A percentile compares a stretch with the other conserved stretches of the same genome.
These are phyloP conservation scores for Choanephora cucurbitarum DNA, from an alignment of 371 early-diverging fungal species.

Conservation along the genomic window DNA sequence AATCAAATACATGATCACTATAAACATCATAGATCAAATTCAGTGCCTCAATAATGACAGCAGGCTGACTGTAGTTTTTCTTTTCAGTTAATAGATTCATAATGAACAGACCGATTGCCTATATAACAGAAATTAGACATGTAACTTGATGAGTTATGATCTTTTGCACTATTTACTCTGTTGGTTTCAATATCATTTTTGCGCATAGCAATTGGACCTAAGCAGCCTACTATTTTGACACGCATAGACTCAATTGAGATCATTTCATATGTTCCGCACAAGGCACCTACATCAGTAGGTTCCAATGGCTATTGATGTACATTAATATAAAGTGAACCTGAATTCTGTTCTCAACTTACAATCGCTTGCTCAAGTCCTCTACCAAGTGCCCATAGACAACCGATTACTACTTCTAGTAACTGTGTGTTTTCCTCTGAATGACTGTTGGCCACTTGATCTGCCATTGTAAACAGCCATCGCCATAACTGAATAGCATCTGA, in stretches of 20 bases:
- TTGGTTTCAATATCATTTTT: slow-evolving; percentile 73
- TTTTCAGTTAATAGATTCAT: slow-evolving; percentile 35
- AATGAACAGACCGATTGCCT: slow-evolving; percentile 36
- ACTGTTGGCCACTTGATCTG: slow-evolving; percentile 32
- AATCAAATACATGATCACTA: slow-evolving; percentile 80
- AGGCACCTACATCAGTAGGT: slow-evolving; percentile 47
- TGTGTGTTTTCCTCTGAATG: slow-evolving; percentile 34
- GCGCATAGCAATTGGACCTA: slow-evolving; percentile 74
- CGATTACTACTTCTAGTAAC: slow-evolving; percentile 62
- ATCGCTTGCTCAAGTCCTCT: slow-evolving; percentile 65
- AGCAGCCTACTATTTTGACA: slow-evolving; percentile 72
- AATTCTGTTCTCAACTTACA: slow-evolving; percentile 29
- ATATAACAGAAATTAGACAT: too few species aligned
- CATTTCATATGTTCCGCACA: slow-evolving; percentile 55
- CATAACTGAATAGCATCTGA: slow-evolving; percentile 62
- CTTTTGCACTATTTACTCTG: too few species aligned
- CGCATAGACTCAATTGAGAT: slow-evolving; percentile 54
- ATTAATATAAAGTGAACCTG: background rate
- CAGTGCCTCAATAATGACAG: slow-evolving; percentile 70
- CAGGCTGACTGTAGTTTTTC: slow-evolving; percentile 31
- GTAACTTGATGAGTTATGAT: too few species aligned
- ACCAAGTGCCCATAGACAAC: slow-evolving; percentile 75
- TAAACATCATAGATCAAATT: slow-evolving; percentile 89
- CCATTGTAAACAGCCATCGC: slow-evolving; percentile 53
- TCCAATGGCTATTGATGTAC: slow-evolving; percentile 42